Conservation (phyloP, 2,329 filamentous ascomycete genomes). For the Grosmannia serpens region DNA sequence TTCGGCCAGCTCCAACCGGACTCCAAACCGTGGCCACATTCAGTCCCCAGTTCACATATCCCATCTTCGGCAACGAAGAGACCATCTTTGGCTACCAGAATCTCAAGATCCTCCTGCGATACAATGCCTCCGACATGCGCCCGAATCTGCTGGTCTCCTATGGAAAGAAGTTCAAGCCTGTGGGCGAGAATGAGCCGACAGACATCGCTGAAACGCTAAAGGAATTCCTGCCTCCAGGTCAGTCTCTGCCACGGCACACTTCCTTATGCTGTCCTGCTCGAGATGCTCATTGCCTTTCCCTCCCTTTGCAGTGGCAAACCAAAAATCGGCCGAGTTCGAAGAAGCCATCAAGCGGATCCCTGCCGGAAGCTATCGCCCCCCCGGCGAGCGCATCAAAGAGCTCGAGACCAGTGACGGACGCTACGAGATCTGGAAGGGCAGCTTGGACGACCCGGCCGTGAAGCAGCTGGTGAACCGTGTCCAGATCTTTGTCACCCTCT, state of each 20-base stretch:
- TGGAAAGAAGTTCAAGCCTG: slow-evolving; percentile 55
- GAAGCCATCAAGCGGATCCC: slow-evolving; percentile 36
- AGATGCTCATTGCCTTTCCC: background rate
- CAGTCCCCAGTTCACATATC: slow-evolving; percentile 77
- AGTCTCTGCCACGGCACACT: slow-evolving; percentile 15
- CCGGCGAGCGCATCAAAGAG: slow-evolving; percentile 57
- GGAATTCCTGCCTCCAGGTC: slow-evolving; percentile 57
- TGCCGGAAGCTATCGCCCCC: slow-evolving; percentile 49
- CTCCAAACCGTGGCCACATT: slow-evolving; percentile 56
- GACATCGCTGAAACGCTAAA: slow-evolving; percentile 56
- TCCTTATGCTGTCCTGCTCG: background rate
- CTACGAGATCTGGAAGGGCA: slow-evolving; percentile 80
- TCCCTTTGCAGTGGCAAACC: slow-evolving; percentile 48
- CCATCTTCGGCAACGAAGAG: slow-evolving; percentile 89
- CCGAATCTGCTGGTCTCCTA: slow-evolving; percentile 64
- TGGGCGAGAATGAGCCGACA: slow-evolving; percentile 56
- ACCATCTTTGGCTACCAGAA: slow-evolving; percentile 82
- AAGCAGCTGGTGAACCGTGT: slow-evolving; percentile 65
- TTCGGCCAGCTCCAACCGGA: slow-evolving; percentile 35
- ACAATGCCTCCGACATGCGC: slow-evolving; percentile 59
- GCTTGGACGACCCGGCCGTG: slow-evolving; percentile 56
- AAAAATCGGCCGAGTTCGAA: slow-evolving; percentile 50
- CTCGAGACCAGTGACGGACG: slow-evolving; percentile 48
- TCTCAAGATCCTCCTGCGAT: slow-evolving; percentile 62
- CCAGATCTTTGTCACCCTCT: slow-evolving; percentile 73